Conservation (phyloP, 805 yeast species). For the Starmera caribaea region DNA sequence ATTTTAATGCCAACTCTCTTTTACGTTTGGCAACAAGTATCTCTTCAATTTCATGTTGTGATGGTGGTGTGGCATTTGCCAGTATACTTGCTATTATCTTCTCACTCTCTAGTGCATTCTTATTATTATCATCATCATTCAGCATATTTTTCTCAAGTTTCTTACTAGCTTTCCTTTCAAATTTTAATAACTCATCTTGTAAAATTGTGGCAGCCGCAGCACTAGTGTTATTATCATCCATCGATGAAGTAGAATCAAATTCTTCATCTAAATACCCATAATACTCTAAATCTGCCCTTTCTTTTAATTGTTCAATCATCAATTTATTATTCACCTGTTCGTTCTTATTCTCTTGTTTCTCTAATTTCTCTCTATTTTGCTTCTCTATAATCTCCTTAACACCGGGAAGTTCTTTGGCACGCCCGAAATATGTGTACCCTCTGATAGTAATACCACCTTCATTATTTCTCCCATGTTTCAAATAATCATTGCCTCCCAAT, state of each 20-base stretch:
- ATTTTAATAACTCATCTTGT: constrained; percentile 18
- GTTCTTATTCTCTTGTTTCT: constrained; percentile 10
- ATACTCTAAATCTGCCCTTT: constrained; percentile 25
- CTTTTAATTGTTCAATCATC: constrained; percentile 15
- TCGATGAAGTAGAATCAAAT: not conserved
- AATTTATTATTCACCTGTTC: constrained; percentile 12
- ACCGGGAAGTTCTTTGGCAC: constrained; percentile 75
- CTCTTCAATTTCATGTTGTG: constrained; percentile 28
- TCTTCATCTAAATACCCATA: constrained; percentile 32
- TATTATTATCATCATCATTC: not conserved
- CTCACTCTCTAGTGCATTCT: not conserved
- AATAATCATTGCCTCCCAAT: constrained; percentile 68
- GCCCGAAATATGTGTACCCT: constrained; percentile 56
- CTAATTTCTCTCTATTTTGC: constrained; percentile 17
- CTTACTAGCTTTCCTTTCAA: constrained; percentile 20
- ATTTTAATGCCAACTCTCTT: constrained; percentile 22
- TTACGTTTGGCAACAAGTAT: constrained; percentile 38
- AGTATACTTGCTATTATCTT: constrained; percentile 15
- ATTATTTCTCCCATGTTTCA: constrained; percentile 15
- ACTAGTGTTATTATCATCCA: constrained; percentile 1
- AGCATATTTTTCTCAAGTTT: not conserved
- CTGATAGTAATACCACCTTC: constrained; percentile 12
- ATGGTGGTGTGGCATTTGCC: constrained; percentile 4
- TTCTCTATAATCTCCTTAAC: constrained; percentile 40
- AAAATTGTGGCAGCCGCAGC: not conserved